phyloP scores from a whole-genome alignment of 768 basidiomycete genomes.

The Agrocybe praecox region DNA sequence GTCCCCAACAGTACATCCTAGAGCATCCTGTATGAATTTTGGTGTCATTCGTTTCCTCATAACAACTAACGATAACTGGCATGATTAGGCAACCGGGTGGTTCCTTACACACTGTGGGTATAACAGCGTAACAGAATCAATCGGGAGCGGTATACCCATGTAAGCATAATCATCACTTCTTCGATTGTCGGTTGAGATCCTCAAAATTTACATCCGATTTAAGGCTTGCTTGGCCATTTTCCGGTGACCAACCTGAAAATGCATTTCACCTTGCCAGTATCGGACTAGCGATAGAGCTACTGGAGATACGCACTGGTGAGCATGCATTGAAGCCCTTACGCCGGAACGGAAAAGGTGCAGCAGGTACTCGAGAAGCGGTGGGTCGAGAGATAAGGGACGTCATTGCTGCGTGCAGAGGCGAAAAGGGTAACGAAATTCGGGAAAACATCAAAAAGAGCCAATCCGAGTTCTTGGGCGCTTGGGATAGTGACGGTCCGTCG shows the following conservation, averaged over 20 bases:
- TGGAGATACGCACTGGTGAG: slow-evolving; percentile 14
- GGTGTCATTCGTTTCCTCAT: too few species aligned
- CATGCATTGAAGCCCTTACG: slow-evolving; percentile 9
- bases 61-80: too few species aligned
- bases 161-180: not conserved
- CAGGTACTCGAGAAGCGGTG: slow-evolving; percentile 11
- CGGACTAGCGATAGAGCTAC: slow-evolving; percentile 11
- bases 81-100: slow-evolving; percentile 16
- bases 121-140: slow-evolving; percentile 12
- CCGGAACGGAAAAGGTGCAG: slow-evolving; percentile 4
- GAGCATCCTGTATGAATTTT: slow-evolving; percentile 13
- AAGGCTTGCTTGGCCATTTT: slow-evolving; percentile 16
- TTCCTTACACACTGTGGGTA: slow-evolving; percentile 16
- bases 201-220: not conserved
- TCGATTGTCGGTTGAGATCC: not conserved
- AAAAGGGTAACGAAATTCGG: not conserved
- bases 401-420: slow-evolving; percentile 6
- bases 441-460: not conserved
- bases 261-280: slow-evolving; percentile 4
- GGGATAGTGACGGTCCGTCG: slow-evolving; percentile 6
- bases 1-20: slow-evolving; percentile 14
- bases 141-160: slow-evolving; percentile 13
- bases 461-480: slow-evolving; percentile 3
- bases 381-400: slow-evolving; percentile 9
- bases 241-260: slow-evolving; percentile 8